Evolutionary conservation across 2,329 filamentous ascomycete species (phyloP).

Genomic region (Scedosporium minutisporum): DNA sequence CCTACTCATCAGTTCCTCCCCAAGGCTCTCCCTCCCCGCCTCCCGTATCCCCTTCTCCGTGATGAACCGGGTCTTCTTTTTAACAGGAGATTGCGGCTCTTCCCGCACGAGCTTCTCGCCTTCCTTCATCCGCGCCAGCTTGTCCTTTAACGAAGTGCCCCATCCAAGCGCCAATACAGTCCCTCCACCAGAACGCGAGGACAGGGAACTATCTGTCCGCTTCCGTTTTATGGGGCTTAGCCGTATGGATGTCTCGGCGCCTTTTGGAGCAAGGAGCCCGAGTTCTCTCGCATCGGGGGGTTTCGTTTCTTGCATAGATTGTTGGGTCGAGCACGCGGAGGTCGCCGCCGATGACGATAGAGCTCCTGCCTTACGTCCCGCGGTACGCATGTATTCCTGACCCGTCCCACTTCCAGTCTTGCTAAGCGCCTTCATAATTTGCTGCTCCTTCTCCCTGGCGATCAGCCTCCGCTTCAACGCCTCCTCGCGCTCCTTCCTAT

Average conservation of each 20-base stretch:
- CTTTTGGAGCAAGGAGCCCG: conserved; percentile 29
- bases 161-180: conserved; percentile 36
- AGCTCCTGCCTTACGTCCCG: not conserved
- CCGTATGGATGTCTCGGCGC: conserved; percentile 35
- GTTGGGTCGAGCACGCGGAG: conserved; percentile 1
- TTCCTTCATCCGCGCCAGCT: conserved; percentile 52
- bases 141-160: conserved; percentile 44
- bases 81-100: conserved; percentile 35
- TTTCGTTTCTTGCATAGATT: conserved; percentile 12
- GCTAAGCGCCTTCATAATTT: conserved; percentile 60
- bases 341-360: not conserved
- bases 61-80: conserved; percentile 71
- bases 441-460: conserved; percentile 60
- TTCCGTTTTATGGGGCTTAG: conserved; percentile 55
- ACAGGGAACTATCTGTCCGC: conserved; percentile 39
- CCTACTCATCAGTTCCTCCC: conserved; percentile 33
- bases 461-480: conserved; percentile 54
- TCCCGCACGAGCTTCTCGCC: conserved; percentile 38
- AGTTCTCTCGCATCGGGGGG: conserved; percentile 25
- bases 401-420: conserved; percentile 56
- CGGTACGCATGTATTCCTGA: conserved; percentile 54
- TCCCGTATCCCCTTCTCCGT: conserved; percentile 69
- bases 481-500: conserved; percentile 55
- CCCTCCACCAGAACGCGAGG: conserved; percentile 16
- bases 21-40: conserved; percentile 65